phyloP scores from a whole-genome alignment of 257 asterid species.

The Coffea canephora region DNA sequence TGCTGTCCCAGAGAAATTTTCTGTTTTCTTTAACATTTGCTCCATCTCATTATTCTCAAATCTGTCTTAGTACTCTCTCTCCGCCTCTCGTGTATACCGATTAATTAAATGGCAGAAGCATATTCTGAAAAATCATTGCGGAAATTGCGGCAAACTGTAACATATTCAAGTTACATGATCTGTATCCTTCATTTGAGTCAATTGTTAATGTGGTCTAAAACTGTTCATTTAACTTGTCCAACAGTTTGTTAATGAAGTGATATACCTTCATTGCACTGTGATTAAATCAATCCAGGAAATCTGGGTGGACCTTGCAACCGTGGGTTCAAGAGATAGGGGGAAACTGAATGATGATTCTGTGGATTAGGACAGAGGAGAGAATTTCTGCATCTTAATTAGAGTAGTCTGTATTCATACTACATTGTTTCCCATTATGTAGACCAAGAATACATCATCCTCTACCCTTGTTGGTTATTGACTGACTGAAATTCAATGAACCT shows the following conservation, averaged over 20 bases:
- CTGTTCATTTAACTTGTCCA: conserved; percentile 6
- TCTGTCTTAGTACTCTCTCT: conserved; percentile 8
- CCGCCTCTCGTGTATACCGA: neutral
- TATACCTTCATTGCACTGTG: neutral
- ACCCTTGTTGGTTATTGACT: conserved; percentile 22
- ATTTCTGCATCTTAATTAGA: neutral
- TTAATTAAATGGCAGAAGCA: neutral
- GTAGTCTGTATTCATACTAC: neutral
- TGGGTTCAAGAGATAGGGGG: neutral
- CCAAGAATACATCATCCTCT: conserved; percentile 22
- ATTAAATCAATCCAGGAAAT: neutral
- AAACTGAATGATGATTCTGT: conserved; percentile 4
- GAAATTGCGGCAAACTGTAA: conserved; percentile 16
- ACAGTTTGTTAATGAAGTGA: neutral
- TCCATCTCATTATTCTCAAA: conserved; percentile 1
- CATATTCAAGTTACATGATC: conserved; percentile 7
- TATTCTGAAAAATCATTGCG: conserved; percentile 15
- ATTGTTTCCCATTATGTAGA: conserved; percentile 25
- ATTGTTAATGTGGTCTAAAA: neutral
- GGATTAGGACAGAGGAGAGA: neutral
- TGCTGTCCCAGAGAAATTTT: neutral
- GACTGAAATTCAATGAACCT: conserved; percentile 26
- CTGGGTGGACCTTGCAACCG: neutral
- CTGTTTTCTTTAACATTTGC: conserved; percentile 4
- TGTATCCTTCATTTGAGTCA: neutral